Conservation (phyloP, 306 rosid genomes). For the Fragaria ananassa region DNA sequence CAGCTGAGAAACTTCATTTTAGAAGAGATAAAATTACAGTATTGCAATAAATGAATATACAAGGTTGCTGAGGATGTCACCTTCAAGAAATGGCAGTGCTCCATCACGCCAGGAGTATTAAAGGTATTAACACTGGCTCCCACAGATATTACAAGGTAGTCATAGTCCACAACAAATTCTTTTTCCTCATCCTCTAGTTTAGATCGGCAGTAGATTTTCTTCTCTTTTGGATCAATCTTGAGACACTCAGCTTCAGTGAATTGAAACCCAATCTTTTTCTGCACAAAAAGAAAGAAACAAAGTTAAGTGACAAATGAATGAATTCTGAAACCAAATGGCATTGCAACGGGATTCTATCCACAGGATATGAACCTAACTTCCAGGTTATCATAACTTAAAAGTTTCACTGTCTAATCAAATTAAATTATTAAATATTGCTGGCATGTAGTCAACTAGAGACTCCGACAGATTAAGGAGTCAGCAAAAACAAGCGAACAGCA, state of each 20-base stretch:
- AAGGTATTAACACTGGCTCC: slow-evolving; percentile 96
- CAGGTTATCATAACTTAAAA: background rate
- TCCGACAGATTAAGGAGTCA: background rate
- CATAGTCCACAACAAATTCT: slow-evolving; percentile 77
- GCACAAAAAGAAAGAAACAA: slow-evolving; percentile 27
- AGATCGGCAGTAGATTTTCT: slow-evolving; percentile 73
- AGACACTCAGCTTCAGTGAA: slow-evolving; percentile 82
- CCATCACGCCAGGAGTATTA: slow-evolving; percentile 92
- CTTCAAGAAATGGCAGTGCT: slow-evolving; percentile 94
- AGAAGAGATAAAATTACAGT: background rate
- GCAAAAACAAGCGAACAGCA: background rate
- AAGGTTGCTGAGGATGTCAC: slow-evolving; percentile 32
- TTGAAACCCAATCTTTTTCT: slow-evolving; percentile 61
- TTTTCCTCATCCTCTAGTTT: slow-evolving; percentile 47
- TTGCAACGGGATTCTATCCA: background rate
- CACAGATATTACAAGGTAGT: slow-evolving; percentile 64
- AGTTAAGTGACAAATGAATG: background rate
- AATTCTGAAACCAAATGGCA: background rate
- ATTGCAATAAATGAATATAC: background rate
- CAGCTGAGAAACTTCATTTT: background rate
- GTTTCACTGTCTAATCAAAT: background rate
- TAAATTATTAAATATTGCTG: background rate
- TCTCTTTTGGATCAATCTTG: slow-evolving; percentile 85
- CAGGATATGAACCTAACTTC: background rate
- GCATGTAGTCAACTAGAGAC: background rate